phyloP scores from a whole-genome alignment of 2,329 filamentous ascomycete genomes.

The Pseudocercospora cruenta region DNA sequence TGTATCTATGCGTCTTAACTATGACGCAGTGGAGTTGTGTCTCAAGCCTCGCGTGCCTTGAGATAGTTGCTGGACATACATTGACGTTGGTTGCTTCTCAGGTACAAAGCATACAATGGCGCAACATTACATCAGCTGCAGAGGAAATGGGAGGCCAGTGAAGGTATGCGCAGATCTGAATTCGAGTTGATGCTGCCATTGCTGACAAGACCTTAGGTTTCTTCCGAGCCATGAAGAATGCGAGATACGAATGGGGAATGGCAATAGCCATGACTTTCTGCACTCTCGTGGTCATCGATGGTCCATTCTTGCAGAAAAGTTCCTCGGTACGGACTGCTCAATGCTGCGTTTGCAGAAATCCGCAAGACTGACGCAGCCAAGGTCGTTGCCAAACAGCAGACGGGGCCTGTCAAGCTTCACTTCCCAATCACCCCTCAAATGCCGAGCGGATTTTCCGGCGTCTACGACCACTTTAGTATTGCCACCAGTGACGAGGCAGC shows the following conservation, averaged over 20 bases:
- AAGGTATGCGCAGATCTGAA: not conserved
- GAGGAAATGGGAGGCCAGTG: conserved; percentile 18
- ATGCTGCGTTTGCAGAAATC: not conserved
- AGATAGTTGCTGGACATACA: no score
- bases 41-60: no score
- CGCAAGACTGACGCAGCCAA: not conserved
- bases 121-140: conserved; percentile 12
- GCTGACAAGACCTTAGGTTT: not conserved
- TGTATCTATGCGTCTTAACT: no score
- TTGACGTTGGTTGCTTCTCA: no score
- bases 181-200: not conserved
- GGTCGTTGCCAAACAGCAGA: conserved; percentile 5
- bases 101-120: conserved; percentile 16
- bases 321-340: not conserved
- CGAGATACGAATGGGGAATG: conserved; percentile 7
- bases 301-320: conserved; percentile 15
- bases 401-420: conserved; percentile 1
- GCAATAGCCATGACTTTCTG: conserved; percentile 14
- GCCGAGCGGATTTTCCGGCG: conserved; percentile 18
- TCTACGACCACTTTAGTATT: not conserved
- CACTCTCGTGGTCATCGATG: conserved; percentile 16
- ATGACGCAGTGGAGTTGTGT: no score
- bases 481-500: conserved; percentile 2
- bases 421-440: conserved; percentile 17
- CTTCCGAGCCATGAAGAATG: conserved; percentile 8